Conservation (phyloP, 129 eudicot species). For the Calendula officinalis region DNA sequence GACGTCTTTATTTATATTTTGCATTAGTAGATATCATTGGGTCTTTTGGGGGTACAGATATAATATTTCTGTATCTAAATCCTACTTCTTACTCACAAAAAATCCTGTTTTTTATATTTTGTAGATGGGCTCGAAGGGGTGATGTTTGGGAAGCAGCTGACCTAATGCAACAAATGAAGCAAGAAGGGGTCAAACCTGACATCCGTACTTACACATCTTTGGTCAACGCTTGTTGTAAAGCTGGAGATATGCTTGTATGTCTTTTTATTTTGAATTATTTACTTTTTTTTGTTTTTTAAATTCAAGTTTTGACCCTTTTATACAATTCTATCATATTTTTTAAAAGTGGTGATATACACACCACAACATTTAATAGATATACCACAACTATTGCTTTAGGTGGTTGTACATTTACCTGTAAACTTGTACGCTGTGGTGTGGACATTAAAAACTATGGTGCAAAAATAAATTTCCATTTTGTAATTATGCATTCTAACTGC, state of each 20-base stretch:
- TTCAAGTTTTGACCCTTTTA: no score
- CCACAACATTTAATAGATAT: no score
- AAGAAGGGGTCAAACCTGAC: slow-evolving; percentile 93
- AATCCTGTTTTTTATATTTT: slow-evolving; percentile 5
- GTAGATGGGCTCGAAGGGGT: slow-evolving; percentile 99
- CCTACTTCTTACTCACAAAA: background rate
- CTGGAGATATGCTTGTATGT: slow-evolving; percentile 96
- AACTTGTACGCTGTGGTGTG: no score
- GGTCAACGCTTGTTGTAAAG: slow-evolving; percentile 93
- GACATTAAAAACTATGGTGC: no score
- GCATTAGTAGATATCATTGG: background rate
- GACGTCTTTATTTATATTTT: background rate
- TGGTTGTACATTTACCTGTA: no score
- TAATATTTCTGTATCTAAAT: background rate
- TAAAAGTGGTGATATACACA: no score
- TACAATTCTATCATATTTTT: no score
- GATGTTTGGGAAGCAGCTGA: slow-evolving; percentile 99
- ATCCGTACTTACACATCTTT: slow-evolving; percentile 94
- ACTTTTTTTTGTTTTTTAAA: background rate
- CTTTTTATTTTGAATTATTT: background rate
- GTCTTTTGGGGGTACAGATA: background rate
- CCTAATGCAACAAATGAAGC: slow-evolving; percentile 92
- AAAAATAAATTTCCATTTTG: no score
- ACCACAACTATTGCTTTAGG: no score
- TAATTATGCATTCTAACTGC: slow-evolving; percentile 7